Conservation (phyloP, 2,329 filamentous ascomycete genomes). For the Sclerotinia nivalis region DNA sequence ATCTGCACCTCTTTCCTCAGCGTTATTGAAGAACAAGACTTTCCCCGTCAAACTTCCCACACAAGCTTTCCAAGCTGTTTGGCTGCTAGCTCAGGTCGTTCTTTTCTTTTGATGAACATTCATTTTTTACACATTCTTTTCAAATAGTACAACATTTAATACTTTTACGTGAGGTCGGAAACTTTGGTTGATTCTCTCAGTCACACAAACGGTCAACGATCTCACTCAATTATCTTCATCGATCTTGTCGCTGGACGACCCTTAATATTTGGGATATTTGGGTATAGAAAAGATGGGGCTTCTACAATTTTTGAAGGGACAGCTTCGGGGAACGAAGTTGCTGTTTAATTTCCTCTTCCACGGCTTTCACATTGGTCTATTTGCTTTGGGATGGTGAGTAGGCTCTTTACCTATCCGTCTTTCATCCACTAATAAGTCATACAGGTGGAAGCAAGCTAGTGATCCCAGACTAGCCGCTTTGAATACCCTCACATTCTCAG, state of each 20-base stretch:
- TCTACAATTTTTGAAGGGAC: conserved; percentile 52
- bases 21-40: conserved; percentile 49
- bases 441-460: conserved; percentile 74
- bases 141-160: conserved; percentile 38
- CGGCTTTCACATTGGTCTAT: conserved; percentile 74
- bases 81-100: conserved; percentile 61
- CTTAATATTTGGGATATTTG: conserved; percentile 41
- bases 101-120: conserved; percentile 44
- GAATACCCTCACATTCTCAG: conserved; percentile 81
- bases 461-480: conserved; percentile 71
- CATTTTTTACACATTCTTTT: conserved; percentile 38
- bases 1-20: conserved; percentile 42
- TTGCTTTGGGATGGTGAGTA: conserved; percentile 80
- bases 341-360: conserved; percentile 82
- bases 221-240: conserved; percentile 17
- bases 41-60: conserved; percentile 45
- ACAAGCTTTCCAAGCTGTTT: conserved; percentile 11
- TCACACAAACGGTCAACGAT: background rate
- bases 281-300: conserved; percentile 35
- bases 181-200: background rate
- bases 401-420: background rate
- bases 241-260: conserved; percentile 59
- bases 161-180: conserved; percentile 6
- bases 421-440: background rate
- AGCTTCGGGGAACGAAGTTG: conserved; percentile 70